A percentile compares a stretch with the other conserved stretches of the same genome.
These are phyloP conservation scores for Calycina marina DNA, from an alignment of 2,329 filamentous ascomycete genomes.

Conservation along the genomic window DNA sequence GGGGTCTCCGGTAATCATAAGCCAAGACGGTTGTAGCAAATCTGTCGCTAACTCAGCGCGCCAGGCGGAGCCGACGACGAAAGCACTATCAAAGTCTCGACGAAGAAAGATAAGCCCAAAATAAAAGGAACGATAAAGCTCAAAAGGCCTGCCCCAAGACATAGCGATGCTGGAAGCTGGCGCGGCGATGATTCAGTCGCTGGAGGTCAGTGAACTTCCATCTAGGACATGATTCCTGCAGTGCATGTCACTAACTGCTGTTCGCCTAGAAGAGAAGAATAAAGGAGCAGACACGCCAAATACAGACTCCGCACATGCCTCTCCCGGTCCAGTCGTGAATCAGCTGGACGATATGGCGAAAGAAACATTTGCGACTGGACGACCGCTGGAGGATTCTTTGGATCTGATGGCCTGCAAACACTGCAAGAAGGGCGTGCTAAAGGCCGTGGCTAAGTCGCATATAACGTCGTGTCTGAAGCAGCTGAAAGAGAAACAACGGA, in stretches of 20 bases:
- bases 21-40: too few relatives aligned
- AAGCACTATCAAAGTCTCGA: conserved; percentile 46
- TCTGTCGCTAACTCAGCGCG: too few relatives aligned
- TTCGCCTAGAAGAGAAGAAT: conserved; percentile 38
- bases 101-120: conserved; percentile 25
- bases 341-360: conserved; percentile 62
- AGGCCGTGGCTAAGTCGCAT: conserved; percentile 60
- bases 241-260: neutral
- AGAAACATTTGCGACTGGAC: conserved; percentile 67
- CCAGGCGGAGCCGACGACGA: too few relatives aligned
- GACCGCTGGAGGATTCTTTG: conserved; percentile 64
- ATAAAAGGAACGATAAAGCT: conserved; percentile 41
- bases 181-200: conserved; percentile 49
- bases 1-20: too few relatives aligned
- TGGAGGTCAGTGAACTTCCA: conserved; percentile 29
- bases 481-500: conserved; percentile 23
- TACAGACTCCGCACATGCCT: conserved; percentile 26
- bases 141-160: conserved; percentile 47
- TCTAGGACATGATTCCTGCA: neutral
- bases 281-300: conserved; percentile 29
- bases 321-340: conserved; percentile 43
- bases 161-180: conserved; percentile 57
- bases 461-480: conserved; percentile 71
- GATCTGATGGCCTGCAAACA: conserved; percentile 82
- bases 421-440: conserved; percentile 79